Conservation (phyloP, 148 eudicot species). For the Spergularia marina region DNA sequence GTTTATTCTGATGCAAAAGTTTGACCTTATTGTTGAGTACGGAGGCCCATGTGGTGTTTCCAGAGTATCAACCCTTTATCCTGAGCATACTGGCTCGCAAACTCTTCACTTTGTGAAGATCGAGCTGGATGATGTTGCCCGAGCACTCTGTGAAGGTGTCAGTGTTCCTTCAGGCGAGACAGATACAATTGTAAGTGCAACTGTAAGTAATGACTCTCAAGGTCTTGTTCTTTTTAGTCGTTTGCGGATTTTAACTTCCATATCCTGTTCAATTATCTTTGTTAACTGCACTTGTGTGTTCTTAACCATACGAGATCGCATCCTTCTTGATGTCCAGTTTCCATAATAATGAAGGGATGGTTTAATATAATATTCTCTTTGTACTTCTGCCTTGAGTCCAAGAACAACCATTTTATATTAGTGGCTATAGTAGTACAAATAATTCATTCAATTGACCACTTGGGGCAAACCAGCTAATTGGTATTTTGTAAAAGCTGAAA, state of each 20-base stretch:
- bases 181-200: constrained; percentile 35
- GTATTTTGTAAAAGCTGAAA: neutral
- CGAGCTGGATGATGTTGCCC: constrained; percentile 42
- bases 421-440: too few species aligned
- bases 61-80: constrained; percentile 38
- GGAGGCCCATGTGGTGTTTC: constrained; percentile 53
- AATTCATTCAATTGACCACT: too few species aligned
- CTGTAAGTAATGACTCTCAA: constrained; percentile 6
- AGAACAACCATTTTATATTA: neutral
- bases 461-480: neutral
- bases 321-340: neutral
- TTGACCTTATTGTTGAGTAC: constrained; percentile 58
- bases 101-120: constrained; percentile 58
- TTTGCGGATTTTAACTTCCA: too few species aligned
- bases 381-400: neutral
- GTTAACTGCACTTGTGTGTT: neutral
- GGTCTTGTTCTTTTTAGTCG: constrained; percentile 8
- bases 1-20: constrained; percentile 43
- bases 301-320: neutral
- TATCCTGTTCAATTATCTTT: neutral
- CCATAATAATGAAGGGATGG: neutral
- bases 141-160: constrained; percentile 55
- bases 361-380: neutral
- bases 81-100: constrained; percentile 28
- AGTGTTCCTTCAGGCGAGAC: constrained; percentile 21